phyloP scores from a whole-genome alignment of 2,329 filamentous ascomycete genomes.

The Aureobasidium namibiae region DNA sequence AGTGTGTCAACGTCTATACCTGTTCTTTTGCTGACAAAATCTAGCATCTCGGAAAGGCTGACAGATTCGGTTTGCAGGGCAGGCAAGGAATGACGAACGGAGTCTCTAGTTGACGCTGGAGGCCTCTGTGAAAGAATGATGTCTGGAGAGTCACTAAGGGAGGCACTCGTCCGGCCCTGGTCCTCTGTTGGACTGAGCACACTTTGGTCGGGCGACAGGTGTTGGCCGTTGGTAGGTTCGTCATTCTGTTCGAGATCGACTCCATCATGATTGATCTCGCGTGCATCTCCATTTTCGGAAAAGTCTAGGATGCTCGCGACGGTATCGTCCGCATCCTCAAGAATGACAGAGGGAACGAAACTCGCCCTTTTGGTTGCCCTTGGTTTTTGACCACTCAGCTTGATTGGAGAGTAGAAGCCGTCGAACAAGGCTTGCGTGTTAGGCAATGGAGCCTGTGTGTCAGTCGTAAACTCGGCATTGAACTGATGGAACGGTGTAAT shows the following conservation, averaged over 20 bases:
- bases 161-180: not conserved
- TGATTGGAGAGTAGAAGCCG: constrained; percentile 21
- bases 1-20: not conserved
- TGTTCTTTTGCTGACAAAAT: not conserved
- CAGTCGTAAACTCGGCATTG: constrained; percentile 18
- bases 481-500: constrained; percentile 16
- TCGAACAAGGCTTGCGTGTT: constrained; percentile 39
- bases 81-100: not conserved
- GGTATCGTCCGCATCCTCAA: not conserved
- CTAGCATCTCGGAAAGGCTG: not conserved
- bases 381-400: not conserved
- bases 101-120: not conserved
- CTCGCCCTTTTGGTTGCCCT: not conserved
- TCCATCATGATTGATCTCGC: not conserved
- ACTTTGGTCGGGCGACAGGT: not conserved
- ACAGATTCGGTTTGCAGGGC: not conserved
- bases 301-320: not conserved
- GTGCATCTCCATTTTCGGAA: not conserved
- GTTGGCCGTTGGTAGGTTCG: not conserved
- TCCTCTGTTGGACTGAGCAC: not conserved
- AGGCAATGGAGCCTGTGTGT: constrained; percentile 20
- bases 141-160: not conserved
- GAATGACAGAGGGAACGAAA: constrained; percentile 9
- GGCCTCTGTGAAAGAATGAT: not conserved
- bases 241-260: not conserved